Conservation (phyloP, 192 early-diverging fungal species). For the Coemansia sp. region DNA sequence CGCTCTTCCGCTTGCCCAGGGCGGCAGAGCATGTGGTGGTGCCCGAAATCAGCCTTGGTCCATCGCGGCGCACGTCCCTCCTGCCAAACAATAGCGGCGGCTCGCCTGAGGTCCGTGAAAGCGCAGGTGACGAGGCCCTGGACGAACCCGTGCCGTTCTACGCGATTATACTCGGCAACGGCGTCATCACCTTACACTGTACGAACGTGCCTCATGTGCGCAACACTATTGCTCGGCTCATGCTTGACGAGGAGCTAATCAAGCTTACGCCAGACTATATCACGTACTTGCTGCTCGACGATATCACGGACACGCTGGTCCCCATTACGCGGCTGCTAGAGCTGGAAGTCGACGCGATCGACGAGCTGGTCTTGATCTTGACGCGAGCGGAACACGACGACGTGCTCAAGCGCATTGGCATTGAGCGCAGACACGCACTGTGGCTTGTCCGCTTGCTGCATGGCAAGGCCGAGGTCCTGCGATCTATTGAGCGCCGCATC, state of each 20-base stretch:
- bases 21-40: not conserved
- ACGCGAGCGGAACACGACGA: constrained; percentile 84
- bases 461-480: constrained; percentile 75
- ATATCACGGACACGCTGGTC: constrained; percentile 91
- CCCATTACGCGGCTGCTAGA: constrained; percentile 88
- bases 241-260: constrained; percentile 13
- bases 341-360: constrained; percentile 93
- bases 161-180: constrained; percentile 38
- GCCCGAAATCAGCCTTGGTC: constrained; percentile 4
- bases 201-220: constrained; percentile 58
- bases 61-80: not conserved
- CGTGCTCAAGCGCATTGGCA: constrained; percentile 78
- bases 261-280: constrained; percentile 35
- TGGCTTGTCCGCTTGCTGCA: constrained; percentile 68
- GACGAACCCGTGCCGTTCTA: constrained; percentile 52
- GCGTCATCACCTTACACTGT: constrained; percentile 47
- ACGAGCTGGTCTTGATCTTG: constrained; percentile 92
- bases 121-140: constrained; percentile 19
- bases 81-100: not conserved
- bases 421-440: constrained; percentile 71
- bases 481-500: constrained; percentile 68
- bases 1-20: not conserved
- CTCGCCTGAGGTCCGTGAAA: not conserved
- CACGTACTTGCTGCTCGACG: constrained; percentile 92
- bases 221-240: constrained; percentile 55